A percentile compares a stretch with the other conserved stretches of the same genome.
phyloP scores from a whole-genome alignment of 352 stramenopile genomes.

The Pythium myriotylum region DNA sequence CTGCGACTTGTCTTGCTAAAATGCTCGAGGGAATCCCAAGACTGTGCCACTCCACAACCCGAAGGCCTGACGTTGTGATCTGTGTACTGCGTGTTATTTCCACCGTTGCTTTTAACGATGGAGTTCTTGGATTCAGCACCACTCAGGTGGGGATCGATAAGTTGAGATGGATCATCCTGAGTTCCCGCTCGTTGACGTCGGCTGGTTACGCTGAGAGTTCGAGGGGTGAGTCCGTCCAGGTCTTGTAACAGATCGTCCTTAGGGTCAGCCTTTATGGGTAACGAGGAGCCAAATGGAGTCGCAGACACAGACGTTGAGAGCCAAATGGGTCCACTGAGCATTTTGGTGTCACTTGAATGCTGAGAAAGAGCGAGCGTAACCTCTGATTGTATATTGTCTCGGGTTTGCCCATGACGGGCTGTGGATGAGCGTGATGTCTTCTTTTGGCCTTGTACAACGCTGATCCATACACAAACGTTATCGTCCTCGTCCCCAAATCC shows the following conservation, averaged over 20 bases:
- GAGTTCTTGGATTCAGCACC: background rate
- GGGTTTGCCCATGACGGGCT: background rate
- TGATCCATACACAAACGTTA: conserved; percentile 71
- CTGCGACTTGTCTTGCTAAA: conserved; percentile 78
- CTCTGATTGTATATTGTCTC: background rate
- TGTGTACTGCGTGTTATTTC: too few relatives aligned
- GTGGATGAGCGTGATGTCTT: conserved; percentile 12
- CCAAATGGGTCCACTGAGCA: conserved; percentile 24
- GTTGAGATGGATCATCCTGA: background rate
- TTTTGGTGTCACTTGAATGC: background rate
- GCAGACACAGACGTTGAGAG: conserved; percentile 12
- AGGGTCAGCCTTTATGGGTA: conserved; percentile 4
- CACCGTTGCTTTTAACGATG: too few relatives aligned
- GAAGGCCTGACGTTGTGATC: background rate
- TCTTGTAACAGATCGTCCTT: conserved; percentile 15
- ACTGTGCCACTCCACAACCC: conserved; percentile 11
- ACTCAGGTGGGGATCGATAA: too few relatives aligned
- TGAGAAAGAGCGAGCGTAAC: background rate
- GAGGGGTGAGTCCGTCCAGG: background rate
- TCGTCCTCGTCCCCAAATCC: conserved; percentile 70
- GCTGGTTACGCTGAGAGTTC: conserved; percentile 19
- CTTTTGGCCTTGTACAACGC: conserved; percentile 34
- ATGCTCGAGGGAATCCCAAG: conserved; percentile 79
- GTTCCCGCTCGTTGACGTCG: conserved; percentile 15
- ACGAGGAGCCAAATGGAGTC: background rate